Evolutionary conservation across 371 early-diverging fungal genomes (phyloP).

Genomic region (Mortierella sp.): DNA sequence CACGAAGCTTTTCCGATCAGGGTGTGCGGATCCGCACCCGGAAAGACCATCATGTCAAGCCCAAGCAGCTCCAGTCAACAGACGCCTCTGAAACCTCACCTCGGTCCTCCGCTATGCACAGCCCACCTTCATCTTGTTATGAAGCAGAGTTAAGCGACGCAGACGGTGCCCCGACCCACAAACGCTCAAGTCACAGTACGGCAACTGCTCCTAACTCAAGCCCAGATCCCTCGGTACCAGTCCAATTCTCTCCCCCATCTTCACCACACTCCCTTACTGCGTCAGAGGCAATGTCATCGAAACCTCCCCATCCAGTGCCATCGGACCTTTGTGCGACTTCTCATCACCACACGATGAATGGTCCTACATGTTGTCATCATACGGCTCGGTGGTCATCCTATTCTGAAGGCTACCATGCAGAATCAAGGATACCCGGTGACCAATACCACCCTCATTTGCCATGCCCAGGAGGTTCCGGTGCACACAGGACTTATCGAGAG

Average conservation of each 20-base stretch:
- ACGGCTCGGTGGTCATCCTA: background rate
- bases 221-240: constrained; percentile 2
- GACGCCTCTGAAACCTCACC: constrained; percentile 1
- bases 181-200: background rate
- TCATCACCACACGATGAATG: too few relatives aligned
- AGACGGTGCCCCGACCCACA: constrained; percentile 4
- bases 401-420: constrained; percentile 2
- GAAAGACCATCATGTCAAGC: constrained; percentile 57
- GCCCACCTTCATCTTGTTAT: constrained; percentile 18
- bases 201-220: background rate
- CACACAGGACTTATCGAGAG: too few relatives aligned
- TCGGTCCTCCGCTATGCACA: constrained; percentile 3
- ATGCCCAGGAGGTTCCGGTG: too few relatives aligned
- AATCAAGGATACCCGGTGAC: background rate
- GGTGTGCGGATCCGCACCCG: constrained; percentile 93
- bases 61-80: constrained; percentile 8
- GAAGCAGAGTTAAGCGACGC: constrained; percentile 26
- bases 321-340: background rate
- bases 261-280: background rate
- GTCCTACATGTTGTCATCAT: too few relatives aligned
- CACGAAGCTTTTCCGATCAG: constrained; percentile 92
- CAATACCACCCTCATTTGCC: too few relatives aligned
- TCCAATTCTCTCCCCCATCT: background rate
- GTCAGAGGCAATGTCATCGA: background rate
- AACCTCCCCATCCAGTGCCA: background rate